Percentiles rank a stretch among this genome's conserved stretches.
Conservation (phyloP, 441 rosid species). For the Adansonia rubrostipa region DNA sequence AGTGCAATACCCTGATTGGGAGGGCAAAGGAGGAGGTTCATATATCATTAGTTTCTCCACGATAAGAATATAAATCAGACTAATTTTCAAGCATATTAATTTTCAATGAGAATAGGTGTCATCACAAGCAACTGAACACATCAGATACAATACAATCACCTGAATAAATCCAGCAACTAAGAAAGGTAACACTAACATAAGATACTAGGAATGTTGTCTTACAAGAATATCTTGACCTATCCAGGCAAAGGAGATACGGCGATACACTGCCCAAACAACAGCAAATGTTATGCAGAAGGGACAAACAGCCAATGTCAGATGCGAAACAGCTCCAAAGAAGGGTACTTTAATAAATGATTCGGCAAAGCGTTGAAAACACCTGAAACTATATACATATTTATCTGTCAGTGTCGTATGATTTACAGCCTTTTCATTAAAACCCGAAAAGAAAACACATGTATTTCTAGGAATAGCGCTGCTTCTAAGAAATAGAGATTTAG, state of each 20-base stretch:
- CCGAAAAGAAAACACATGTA: background rate
- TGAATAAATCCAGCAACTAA: conserved; percentile 8
- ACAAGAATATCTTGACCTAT: conserved; percentile 87
- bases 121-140: conserved; percentile 11
- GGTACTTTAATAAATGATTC: conserved; percentile 82
- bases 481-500: background rate
- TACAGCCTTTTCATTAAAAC: background rate
- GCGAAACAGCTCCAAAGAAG: conserved; percentile 77
- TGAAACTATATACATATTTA: conserved; percentile 47
- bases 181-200: conserved; percentile 9
- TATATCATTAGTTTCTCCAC: conserved; percentile 26
- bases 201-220: conserved; percentile 39
- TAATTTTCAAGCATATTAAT: conserved; percentile 5
- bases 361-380: conserved; percentile 78
- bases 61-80: background rate
- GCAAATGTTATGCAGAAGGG: conserved; percentile 96
- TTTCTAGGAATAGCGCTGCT: background rate
- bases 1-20: conserved; percentile 53
- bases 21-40: background rate
- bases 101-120: conserved; percentile 13
- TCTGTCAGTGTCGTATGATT: conserved; percentile 46
- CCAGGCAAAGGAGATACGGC: conserved; percentile 63
- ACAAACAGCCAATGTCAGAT: conserved; percentile 83
- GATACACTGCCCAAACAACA: conserved; percentile 76
- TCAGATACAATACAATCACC: background rate